Percentiles rank a stretch among this genome's conserved stretches.
Conservation (phyloP, 2,329 filamentous ascomycete species). For the Akanthomyces dipterigenus region DNA sequence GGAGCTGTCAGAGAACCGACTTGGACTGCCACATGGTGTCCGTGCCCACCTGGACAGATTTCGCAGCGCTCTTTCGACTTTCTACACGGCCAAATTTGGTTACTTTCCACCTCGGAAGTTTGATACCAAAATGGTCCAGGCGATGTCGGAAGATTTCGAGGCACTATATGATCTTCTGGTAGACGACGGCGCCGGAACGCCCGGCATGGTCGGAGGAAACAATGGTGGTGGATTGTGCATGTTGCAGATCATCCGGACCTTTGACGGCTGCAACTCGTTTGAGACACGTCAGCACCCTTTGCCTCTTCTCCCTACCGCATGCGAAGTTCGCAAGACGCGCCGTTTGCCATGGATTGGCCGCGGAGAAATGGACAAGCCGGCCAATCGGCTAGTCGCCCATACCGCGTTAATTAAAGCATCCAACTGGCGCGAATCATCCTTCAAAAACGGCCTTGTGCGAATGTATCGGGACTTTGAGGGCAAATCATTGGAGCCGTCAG, state of each 20-base stretch:
- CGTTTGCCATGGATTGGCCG: constrained; percentile 36
- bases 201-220: constrained; percentile 43
- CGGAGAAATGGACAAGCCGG: constrained; percentile 36
- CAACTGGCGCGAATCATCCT: constrained; percentile 35
- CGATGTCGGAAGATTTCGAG: constrained; percentile 64
- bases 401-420: constrained; percentile 46
- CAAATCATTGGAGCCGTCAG: constrained; percentile 40
- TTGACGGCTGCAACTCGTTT: constrained; percentile 57
- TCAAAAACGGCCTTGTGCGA: constrained; percentile 52
- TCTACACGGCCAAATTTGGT: constrained; percentile 61
- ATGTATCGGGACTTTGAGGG: constrained; percentile 67
- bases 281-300: constrained; percentile 56
- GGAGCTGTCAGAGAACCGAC: constrained; percentile 58
- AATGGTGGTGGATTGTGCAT: constrained; percentile 64
- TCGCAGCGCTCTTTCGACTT: constrained; percentile 58
- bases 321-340: constrained; percentile 16
- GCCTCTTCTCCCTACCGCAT: constrained; percentile 52
- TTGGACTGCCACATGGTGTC: constrained; percentile 56
- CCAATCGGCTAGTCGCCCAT: constrained; percentile 43
- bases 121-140: constrained; percentile 49
- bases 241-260: constrained; percentile 59
- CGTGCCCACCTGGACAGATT: constrained; percentile 67
- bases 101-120: constrained; percentile 64
- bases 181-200: constrained; percentile 48
- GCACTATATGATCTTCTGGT: constrained; percentile 65